These are phyloP conservation scores for Udeniomyces megalosporus DNA, from an alignment of 768 basidiomycete species.

Conservation along the genomic window DNA sequence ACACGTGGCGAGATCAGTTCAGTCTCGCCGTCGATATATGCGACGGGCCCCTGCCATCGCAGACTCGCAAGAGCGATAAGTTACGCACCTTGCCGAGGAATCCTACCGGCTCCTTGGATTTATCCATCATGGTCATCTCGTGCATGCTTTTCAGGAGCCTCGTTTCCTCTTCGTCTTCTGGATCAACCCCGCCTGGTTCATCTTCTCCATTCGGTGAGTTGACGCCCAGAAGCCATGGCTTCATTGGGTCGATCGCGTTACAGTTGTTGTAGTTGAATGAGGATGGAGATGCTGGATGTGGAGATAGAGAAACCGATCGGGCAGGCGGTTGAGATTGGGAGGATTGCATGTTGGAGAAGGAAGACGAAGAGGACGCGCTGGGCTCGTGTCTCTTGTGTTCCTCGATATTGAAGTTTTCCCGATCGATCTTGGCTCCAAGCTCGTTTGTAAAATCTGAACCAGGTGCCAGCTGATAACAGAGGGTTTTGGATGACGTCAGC, in stretches of 20 bases:
- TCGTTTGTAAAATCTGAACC: conserved; percentile 23
- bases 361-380: neutral
- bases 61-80: no score
- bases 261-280: no score
- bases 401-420: conserved; percentile 26
- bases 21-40: no score
- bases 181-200: neutral
- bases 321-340: no score
- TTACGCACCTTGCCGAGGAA: conserved; percentile 13
- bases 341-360: conserved; percentile 18
- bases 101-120: neutral
- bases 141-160: neutral
- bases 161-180: neutral
- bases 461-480: conserved; percentile 24
- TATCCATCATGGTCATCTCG: neutral
- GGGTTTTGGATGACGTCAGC: conserved; percentile 17
- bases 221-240: neutral
- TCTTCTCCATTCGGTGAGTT: neutral
- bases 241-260: neutral
- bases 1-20: neutral
- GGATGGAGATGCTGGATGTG: neutral
- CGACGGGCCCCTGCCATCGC: no score
- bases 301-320: neutral
- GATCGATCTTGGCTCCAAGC: conserved; percentile 25
- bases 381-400: conserved; percentile 23